Conservation (phyloP, 2,329 filamentous ascomycete genomes). For the Epichloe baconii region DNA sequence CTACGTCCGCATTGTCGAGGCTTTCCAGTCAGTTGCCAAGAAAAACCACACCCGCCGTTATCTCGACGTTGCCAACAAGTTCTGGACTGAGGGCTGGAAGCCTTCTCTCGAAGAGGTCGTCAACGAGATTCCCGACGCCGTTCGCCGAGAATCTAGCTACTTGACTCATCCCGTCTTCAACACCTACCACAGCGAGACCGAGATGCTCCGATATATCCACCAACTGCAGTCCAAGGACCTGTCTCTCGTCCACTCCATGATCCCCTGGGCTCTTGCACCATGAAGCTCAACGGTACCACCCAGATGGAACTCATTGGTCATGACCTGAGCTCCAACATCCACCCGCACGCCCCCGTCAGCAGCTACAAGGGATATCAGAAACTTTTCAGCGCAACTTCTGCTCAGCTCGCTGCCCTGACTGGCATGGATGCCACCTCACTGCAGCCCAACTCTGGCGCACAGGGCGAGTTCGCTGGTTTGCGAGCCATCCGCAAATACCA, state of each 20-base stretch:
- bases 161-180: slow-evolving; percentile 92
- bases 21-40: slow-evolving; percentile 16
- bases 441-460: slow-evolving; percentile 90
- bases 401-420: slow-evolving; percentile 69
- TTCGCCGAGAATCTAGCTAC: slow-evolving; percentile 62
- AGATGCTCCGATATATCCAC: slow-evolving; percentile 85
- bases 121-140: slow-evolving; percentile 35
- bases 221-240: slow-evolving; percentile 90
- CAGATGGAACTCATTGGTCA: slow-evolving; percentile 83
- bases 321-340: slow-evolving; percentile 62
- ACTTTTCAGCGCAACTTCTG: slow-evolving; percentile 60
- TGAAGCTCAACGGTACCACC: slow-evolving; percentile 92
- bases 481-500: slow-evolving; percentile 79
- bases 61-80: slow-evolving; percentile 21
- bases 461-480: slow-evolving; percentile 87
- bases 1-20: slow-evolving; percentile 11
- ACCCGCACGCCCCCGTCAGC: slow-evolving; percentile 60
- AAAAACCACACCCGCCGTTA: slow-evolving; percentile 12
- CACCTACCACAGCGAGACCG: slow-evolving; percentile 86
- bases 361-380: slow-evolving; percentile 54
- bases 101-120: slow-evolving; percentile 23
- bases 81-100: slow-evolving; percentile 26
- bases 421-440: slow-evolving; percentile 82
- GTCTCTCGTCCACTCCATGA: slow-evolving; percentile 93
- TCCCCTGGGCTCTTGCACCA: slow-evolving; percentile 94